Conservation (phyloP, 2,329 filamentous ascomycete genomes). For the Verruconis gallopava region DNA sequence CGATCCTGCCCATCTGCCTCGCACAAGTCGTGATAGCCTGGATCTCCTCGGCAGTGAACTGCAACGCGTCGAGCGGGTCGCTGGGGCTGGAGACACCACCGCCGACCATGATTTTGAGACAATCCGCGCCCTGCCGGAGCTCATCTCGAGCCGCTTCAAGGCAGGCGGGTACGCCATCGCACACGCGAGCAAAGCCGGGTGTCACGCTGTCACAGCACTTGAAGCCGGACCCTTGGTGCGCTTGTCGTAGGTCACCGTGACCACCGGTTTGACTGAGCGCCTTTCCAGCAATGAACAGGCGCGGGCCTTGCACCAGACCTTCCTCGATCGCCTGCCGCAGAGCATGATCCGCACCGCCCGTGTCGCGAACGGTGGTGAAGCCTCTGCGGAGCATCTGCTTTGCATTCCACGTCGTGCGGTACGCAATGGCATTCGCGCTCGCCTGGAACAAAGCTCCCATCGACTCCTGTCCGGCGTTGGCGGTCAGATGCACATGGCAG, state of each 20-base stretch:
- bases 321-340: constrained; percentile 45
- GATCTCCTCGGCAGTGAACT: constrained; percentile 46
- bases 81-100: constrained; percentile 46
- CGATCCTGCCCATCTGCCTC: constrained; percentile 10
- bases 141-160: constrained; percentile 40
- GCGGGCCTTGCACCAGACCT: constrained; percentile 41
- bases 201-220: constrained; percentile 36
- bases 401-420: constrained; percentile 36
- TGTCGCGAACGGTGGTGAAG: constrained; percentile 47
- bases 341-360: constrained; percentile 42
- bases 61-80: constrained; percentile 39
- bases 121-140: constrained; percentile 43
- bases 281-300: constrained; percentile 42
- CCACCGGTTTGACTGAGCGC: constrained; percentile 46
- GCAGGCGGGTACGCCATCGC: constrained; percentile 44
- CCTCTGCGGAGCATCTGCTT: constrained; percentile 41
- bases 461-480: constrained; percentile 11
- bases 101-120: constrained; percentile 49
- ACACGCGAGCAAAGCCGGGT: constrained; percentile 31
- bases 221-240: not conserved
- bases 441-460: constrained; percentile 17
- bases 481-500: constrained; percentile 19
- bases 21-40: constrained; percentile 40
- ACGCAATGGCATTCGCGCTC: constrained; percentile 25
- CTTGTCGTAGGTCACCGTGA: constrained; percentile 17